Base-by-base conservation (phyloP, 768 basidiomycete genomes). In the Boletus sensibilis region DNA sequence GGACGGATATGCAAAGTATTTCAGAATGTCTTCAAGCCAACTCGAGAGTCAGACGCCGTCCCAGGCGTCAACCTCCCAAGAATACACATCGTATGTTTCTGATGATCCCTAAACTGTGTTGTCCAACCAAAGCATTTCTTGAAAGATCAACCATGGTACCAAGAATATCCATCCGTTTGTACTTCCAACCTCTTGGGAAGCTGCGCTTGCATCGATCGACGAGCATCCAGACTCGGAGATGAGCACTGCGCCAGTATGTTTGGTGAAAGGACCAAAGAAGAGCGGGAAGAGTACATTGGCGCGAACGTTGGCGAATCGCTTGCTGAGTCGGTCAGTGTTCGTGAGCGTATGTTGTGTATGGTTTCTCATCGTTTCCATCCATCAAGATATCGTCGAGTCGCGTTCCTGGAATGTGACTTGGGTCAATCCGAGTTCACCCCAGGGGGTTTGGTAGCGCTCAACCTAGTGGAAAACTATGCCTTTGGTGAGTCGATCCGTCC, bases 361-460 rank as follows among this genome's bases (percentile, higher is more conserved):
- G 23, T 35, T 18, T 21, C 52, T 56, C 48, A 47, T 23, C 13
- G 16, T 27, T 37, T 35, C 20, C 8, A 1, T 20, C 39, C 23
- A 13, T 50, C 35, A 33, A 92, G 89, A 29, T 92, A 91, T 73
- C 77, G 78, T 23, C 79, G 79, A n/a, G 92, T 98, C 3, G 95
- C 94, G 0, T 97, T 83, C 68, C 79, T 99, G 9, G 96, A 98
- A 68, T 92, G 90, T 56, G 96, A 99, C 72, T 64, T 92, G 4
- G 96, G 96, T 18, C 96, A 99, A 72, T 89, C 93, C 4, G 95
- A 98, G 71, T 96, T 98, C 67, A 88, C 89, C 1, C 87, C 92
- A 1, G 86, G 86, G 0, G 96, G 94, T 0, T 81, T 92, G 74
- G 88, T 97, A 13, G 82, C 92, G 0, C 73, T 99, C 29, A 88